A percentile compares a stretch with the other conserved stretches of the same genome.
phyloP scores from a whole-genome alignment of 352 stramenopile genomes.

The Globisporangium ultimum region DNA sequence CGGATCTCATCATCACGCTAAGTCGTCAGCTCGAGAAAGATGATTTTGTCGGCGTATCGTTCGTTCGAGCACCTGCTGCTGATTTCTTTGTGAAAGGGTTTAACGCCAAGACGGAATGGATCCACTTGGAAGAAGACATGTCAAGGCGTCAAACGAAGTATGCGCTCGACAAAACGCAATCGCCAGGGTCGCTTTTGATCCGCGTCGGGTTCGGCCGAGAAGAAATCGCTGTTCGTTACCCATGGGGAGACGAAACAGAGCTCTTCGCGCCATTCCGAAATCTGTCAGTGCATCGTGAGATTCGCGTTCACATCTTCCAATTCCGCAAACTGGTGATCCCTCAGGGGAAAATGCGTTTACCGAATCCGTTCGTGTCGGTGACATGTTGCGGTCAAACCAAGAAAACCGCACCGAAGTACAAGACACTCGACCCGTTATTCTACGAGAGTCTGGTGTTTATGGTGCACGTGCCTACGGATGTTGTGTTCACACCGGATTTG shows the following conservation, averaged over 20 bases:
- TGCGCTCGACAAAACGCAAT: slow-evolving; percentile 48
- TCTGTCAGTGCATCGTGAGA: slow-evolving; percentile 46
- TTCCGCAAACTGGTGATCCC: slow-evolving; percentile 52
- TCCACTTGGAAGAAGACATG: slow-evolving; percentile 57
- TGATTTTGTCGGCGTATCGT: slow-evolving; percentile 57
- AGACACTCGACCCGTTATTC: slow-evolving; percentile 73
- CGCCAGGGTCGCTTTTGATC: slow-evolving; percentile 46
- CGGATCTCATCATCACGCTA: slow-evolving; percentile 65
- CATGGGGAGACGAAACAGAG: slow-evolving; percentile 40
- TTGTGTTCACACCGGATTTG: slow-evolving; percentile 62
- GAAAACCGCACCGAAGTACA: slow-evolving; percentile 39
- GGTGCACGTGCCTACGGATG: slow-evolving; percentile 41
- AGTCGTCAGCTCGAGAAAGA: slow-evolving; percentile 58
- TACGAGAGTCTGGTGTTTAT: slow-evolving; percentile 79
- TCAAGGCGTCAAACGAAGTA: slow-evolving; percentile 52
- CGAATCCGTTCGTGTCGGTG: slow-evolving; percentile 80
- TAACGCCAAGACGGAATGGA: slow-evolving; percentile 42
- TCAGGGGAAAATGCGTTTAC: slow-evolving; percentile 35
- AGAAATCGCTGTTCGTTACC: slow-evolving; percentile 53
- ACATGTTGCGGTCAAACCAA: slow-evolving; percentile 62
- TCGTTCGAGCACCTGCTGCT: slow-evolving; percentile 32
- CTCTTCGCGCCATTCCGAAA: slow-evolving; percentile 49
- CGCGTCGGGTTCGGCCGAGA: slow-evolving; percentile 63
- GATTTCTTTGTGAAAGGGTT: slow-evolving; percentile 48
- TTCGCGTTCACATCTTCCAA: slow-evolving; percentile 87